Conservation (phyloP, 106 monocot species). For the Ottelia alismoides region DNA sequence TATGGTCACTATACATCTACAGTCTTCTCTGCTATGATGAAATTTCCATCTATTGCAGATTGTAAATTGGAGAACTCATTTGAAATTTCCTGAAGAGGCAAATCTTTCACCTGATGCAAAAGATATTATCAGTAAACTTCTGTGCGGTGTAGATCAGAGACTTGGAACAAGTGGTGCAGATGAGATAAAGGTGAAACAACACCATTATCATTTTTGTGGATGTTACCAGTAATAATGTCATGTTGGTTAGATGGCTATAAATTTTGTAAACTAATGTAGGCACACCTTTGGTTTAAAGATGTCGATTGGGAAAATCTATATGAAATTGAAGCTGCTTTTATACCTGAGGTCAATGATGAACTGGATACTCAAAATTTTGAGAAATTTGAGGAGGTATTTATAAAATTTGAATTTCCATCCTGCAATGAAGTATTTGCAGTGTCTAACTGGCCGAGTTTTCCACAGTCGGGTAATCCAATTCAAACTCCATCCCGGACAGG, state of each 20-base stretch:
- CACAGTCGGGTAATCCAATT: slow-evolving; percentile 31
- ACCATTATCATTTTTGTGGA: no score
- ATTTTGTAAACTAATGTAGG: no score
- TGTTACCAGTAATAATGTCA: no score
- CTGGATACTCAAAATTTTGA: slow-evolving; percentile 92
- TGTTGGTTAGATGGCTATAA: no score
- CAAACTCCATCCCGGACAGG: slow-evolving; percentile 51
- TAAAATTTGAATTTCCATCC: no score
- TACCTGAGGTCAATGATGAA: slow-evolving; percentile 82
- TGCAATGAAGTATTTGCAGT: no score
- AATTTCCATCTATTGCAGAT: no score
- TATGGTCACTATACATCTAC: no score
- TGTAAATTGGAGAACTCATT: slow-evolving; percentile 82
- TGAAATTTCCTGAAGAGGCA: slow-evolving; percentile 90
- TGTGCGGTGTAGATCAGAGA: slow-evolving; percentile 83
- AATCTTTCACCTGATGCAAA: slow-evolving; percentile 56
- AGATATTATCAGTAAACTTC: slow-evolving; percentile 73
- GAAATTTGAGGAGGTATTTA: slow-evolving; percentile 90
- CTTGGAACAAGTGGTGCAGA: slow-evolving; percentile 77
- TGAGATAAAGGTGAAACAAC: slow-evolving; percentile 92
- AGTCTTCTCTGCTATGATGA: no score
- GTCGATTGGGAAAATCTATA: slow-evolving; percentile 66
- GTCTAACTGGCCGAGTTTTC: no score
- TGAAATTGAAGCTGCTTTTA: slow-evolving; percentile 84
- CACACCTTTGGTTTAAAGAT: slow-evolving; percentile 63